Conservation (phyloP, 2,329 filamentous ascomycete genomes). For the Cladophialophora yegresii region DNA sequence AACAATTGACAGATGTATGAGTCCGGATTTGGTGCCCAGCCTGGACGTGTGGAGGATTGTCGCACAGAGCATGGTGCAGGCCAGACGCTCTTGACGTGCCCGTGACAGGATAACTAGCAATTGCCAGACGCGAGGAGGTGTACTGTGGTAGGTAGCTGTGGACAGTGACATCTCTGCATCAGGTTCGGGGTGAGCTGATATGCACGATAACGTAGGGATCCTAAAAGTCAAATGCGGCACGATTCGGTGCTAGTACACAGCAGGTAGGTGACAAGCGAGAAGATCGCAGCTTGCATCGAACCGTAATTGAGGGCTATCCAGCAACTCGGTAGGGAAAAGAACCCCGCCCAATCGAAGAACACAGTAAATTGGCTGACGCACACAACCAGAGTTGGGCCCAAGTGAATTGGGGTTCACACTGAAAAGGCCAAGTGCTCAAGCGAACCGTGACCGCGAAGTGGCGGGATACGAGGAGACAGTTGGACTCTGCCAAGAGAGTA, state of each 20-base stretch:
- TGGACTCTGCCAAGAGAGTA: neutral
- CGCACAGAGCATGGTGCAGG: constrained; percentile 2
- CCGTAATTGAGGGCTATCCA: neutral
- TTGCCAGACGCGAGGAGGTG: constrained; percentile 4
- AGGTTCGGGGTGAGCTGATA: neutral
- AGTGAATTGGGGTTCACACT: neutral
- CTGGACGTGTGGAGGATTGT: constrained; percentile 2
- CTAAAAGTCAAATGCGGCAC: neutral
- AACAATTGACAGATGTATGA: constrained; percentile 2
- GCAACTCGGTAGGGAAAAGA: neutral
- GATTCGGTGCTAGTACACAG: neutral
- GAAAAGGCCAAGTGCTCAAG: neutral
- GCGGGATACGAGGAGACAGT: neutral
- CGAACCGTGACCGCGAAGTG: neutral
- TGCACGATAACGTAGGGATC: neutral
- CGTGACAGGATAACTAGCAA: neutral
- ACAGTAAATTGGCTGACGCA: neutral
- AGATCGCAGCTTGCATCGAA: neutral
- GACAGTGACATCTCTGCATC: neutral
- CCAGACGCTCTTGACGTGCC: neutral
- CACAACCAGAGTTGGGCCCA: neutral
- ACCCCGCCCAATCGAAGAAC: neutral
- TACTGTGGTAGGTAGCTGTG: neutral
- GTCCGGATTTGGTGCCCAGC: neutral
- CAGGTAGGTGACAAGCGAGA: neutral